Evolutionary conservation across 2,329 filamentous ascomycete species (phyloP), one percentile per base, ranked within the genome.

Genomic region (Macrophomina phaseolina): DNA sequence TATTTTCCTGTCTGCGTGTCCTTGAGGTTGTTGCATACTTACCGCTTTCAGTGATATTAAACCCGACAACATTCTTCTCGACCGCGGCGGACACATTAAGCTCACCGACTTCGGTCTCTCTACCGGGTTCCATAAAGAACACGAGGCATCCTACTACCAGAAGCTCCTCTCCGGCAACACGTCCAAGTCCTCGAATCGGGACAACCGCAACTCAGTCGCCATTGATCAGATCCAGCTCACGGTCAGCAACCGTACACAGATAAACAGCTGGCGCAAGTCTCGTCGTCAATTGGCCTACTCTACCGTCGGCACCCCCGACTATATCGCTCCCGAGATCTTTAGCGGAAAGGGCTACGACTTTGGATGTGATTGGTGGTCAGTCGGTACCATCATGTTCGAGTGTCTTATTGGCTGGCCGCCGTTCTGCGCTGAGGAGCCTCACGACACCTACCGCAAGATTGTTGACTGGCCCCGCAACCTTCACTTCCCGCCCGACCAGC

Each of bases 341-440:
- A 96, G 92, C 55, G 94, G 94, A 18, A 92, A 97, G 75, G 95
- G 95, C 58, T 99, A 99, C 82, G 92, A 93, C 67, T 97, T 94
- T 75, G 91, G 96, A 77, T 99, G 95, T 78, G 95, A 99, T 84
- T 99, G 95, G 95, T 99, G 95, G 95, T 97, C 92, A 28, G 87
- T 99, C 60, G 95, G 95, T 64, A 97, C 95, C 52, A 99, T 99
- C 81, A 98, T 99, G 95, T 99, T 98, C 75, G 95, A 99, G 81
- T 99, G 95, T 80, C 85, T 99, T 72, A 93, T 99, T 69, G 95
- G 95, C 74, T 99, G 95, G 95, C 95, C 95, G 65, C 95, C 95
- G 36, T 99, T 99, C 87, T 99, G 95, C 79, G 94, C 95, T 23
- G 95, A 99, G 79, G 94, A 98, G 77, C 92, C 93, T 68, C 94